phyloP scores from a whole-genome alignment of 306 rosid genomes.

The Psophocarpus tetragonolobus region DNA sequence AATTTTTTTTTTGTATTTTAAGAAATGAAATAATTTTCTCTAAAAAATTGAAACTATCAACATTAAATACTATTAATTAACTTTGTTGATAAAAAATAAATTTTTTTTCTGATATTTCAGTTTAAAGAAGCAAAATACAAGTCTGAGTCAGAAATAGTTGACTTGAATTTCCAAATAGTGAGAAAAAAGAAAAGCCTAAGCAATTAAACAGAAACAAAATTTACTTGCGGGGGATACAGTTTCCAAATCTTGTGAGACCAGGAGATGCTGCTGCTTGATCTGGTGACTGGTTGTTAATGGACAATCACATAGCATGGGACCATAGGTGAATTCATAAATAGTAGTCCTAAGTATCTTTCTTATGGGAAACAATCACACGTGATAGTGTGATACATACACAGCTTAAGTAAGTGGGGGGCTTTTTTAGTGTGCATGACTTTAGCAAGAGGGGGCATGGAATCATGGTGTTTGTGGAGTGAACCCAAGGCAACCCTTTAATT shows the following conservation, averaged over 20 bases:
- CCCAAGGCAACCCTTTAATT: conserved; percentile 46
- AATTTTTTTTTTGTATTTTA: no score
- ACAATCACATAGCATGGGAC: conserved; percentile 35
- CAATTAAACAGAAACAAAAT: neutral
- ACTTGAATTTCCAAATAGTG: neutral
- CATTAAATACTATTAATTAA: no score
- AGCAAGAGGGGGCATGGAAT: conserved; percentile 49
- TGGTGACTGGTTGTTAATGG: conserved; percentile 33
- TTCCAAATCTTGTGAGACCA: conserved; percentile 18
- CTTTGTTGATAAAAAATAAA: no score
- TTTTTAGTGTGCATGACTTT: conserved; percentile 57
- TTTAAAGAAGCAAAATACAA: no score
- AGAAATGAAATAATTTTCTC: no score
- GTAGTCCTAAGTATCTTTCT: conserved; percentile 32
- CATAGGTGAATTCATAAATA: conserved; percentile 28
- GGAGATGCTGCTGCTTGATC: neutral
- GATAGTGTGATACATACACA: conserved; percentile 38
- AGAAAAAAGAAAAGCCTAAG: neutral
- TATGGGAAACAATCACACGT: conserved; percentile 53
- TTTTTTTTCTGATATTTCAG: no score
- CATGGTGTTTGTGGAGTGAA: conserved; percentile 57
- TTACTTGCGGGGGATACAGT: conserved; percentile 10
- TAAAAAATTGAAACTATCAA: no score
- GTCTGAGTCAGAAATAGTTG: no score
- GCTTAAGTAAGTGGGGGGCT: conserved; percentile 39